Percentiles rank a stretch among this genome's conserved stretches.
These are phyloP conservation scores for Blastocystis sp. DNA, from an alignment of 352 stramenopile genomes.

Conservation along the genomic window DNA sequence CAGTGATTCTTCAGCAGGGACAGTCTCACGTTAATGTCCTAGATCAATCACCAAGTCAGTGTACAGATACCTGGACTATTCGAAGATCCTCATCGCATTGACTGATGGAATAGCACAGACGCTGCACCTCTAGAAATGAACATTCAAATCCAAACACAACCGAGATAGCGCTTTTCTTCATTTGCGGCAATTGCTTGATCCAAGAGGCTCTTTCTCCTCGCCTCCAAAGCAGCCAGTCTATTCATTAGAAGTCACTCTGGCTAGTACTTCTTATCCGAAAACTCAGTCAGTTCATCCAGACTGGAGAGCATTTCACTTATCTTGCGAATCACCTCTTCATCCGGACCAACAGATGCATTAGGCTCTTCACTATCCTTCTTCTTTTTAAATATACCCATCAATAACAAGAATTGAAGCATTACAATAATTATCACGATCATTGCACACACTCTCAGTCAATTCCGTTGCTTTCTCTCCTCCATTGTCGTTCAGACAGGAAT, in stretches of 20 bases:
- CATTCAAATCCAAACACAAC: not conserved
- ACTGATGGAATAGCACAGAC: not conserved
- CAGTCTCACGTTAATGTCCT: conserved; percentile 9
- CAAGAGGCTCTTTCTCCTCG: not conserved
- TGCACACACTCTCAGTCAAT: too few relatives aligned
- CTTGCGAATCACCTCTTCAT: not conserved
- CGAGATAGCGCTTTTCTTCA: not conserved
- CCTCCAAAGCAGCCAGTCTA: not conserved
- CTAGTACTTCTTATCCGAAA: not conserved
- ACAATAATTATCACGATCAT: not conserved
- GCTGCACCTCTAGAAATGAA: not conserved
- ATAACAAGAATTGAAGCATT: not conserved
- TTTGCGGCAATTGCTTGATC: not conserved
- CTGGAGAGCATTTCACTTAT: not conserved
- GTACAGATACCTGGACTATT: not conserved
- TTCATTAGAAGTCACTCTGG: not conserved
- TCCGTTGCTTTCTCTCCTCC: too few relatives aligned
- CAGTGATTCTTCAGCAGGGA: not conserved
- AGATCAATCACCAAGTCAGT: not conserved
- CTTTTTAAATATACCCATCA: not conserved
- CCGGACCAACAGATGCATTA: not conserved
- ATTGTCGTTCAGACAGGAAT: too few relatives aligned
- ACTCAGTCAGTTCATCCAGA: not conserved
- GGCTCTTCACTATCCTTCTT: not conserved
- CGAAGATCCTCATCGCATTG: conserved; percentile 33